phyloP scores from a whole-genome alignment of 768 basidiomycete genomes.

The Phlebiopsis gigantea region DNA sequence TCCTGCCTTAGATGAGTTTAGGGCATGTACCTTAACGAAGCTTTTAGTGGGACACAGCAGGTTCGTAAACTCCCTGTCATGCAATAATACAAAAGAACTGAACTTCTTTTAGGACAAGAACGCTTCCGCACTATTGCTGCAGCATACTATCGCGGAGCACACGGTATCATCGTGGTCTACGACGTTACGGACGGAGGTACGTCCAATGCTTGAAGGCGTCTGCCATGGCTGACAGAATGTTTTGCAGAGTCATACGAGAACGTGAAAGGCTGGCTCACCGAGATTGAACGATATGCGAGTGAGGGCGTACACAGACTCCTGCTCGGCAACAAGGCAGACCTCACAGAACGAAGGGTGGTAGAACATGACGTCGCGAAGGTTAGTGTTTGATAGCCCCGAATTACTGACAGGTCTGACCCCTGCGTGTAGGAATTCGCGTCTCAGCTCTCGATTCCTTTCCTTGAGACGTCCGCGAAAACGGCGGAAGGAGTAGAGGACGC shows the following conservation, averaged over 20 bases:
- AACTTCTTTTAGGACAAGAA: slow-evolving; percentile 72
- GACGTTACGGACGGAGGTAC: slow-evolving; percentile 92
- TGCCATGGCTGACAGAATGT: neutral
- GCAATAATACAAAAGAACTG: neutral
- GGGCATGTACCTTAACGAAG: neutral
- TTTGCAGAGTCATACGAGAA: slow-evolving; percentile 83
- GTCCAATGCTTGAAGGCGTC: slow-evolving; percentile 9
- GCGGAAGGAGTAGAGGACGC: slow-evolving; percentile 98
- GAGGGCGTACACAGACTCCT: slow-evolving; percentile 98
- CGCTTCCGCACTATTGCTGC: slow-evolving; percentile 98
- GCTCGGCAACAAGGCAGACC: slow-evolving; percentile 98
- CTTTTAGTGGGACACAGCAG: slow-evolving; percentile 96
- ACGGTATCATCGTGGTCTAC: slow-evolving; percentile 99
- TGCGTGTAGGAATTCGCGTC: slow-evolving; percentile 80
- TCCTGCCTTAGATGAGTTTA: neutral
- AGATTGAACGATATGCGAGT: slow-evolving; percentile 93
- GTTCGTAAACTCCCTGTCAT: slow-evolving; percentile 38
- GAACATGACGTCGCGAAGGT: slow-evolving; percentile 88
- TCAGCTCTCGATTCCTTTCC: slow-evolving; percentile 85
- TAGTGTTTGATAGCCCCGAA: slow-evolving; percentile 5
- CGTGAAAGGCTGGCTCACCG: slow-evolving; percentile 92
- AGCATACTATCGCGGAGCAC: slow-evolving; percentile 98
- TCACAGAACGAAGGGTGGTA: slow-evolving; percentile 94
- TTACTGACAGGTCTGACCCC: neutral
- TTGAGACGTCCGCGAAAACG: slow-evolving; percentile 98